A percentile compares a stretch with the other conserved stretches of the same genome.
phyloP scores from a whole-genome alignment of 441 rosid genomes.

The Gossypium trilobum region DNA sequence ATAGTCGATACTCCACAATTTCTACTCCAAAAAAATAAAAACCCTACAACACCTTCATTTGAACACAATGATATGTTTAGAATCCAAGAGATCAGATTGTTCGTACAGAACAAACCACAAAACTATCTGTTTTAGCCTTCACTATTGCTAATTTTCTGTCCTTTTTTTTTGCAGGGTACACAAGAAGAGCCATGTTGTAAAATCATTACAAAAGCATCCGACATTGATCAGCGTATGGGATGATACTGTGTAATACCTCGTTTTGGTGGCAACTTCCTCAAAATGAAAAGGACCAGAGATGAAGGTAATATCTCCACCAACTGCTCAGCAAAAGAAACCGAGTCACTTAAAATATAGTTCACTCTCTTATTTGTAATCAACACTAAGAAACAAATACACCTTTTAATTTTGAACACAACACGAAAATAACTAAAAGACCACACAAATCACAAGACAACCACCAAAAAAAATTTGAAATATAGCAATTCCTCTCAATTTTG shows the following conservation, averaged over 20 bases:
- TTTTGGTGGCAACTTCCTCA: slow-evolving; percentile 83
- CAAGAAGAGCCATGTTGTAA: not conserved
- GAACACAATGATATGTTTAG: not conserved
- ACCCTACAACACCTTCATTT: not conserved
- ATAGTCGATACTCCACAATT: not conserved
- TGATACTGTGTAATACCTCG: slow-evolving; percentile 73
- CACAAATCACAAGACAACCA: not conserved
- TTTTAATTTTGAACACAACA: not conserved
- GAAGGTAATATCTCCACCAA: slow-evolving; percentile 85
- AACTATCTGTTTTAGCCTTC: not conserved
- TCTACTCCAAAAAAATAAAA: not conserved
- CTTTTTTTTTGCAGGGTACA: slow-evolving; percentile 1
- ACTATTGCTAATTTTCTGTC: not conserved
- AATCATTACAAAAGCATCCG: not conserved
- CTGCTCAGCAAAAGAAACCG: slow-evolving; percentile 29
- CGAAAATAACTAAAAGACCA: not conserved
- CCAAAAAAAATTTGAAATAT: not conserved
- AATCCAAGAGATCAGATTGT: slow-evolving; percentile 6
- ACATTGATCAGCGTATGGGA: slow-evolving; percentile 46
- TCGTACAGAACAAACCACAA: not conserved
- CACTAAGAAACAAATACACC: not conserved
- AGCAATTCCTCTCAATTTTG: not conserved
- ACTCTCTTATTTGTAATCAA: not conserved
- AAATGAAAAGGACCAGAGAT: slow-evolving; percentile 66
- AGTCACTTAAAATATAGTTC: not conserved